Percentiles rank a stretch among this genome's conserved stretches.
Evolutionary conservation across 2,329 filamentous ascomycete genomes (phyloP).

Genomic region (Coniochaeta ligniaria): DNA sequence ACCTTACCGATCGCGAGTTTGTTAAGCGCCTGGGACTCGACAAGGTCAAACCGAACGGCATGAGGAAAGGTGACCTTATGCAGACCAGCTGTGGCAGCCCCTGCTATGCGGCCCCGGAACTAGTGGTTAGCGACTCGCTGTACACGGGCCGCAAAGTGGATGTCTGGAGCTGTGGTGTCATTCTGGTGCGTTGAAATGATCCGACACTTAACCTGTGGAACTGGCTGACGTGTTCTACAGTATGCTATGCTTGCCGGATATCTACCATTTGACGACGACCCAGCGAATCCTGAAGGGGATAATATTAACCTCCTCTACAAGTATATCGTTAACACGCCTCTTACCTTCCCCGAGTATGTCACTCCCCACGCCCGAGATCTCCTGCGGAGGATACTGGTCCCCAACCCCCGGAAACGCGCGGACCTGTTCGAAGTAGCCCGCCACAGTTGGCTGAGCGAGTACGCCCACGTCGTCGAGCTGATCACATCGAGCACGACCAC

Average conservation of each 20-base stretch:
- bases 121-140: conserved; percentile 93
- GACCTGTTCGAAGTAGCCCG: conserved; percentile 95
- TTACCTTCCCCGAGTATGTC: conserved; percentile 98
- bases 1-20: conserved; percentile 78
- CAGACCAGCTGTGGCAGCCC: conserved; percentile 98
- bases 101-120: conserved; percentile 92
- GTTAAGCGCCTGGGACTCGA: conserved; percentile 84
- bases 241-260: conserved; percentile 99
- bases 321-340: conserved; percentile 94
- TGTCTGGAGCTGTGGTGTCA: conserved; percentile 98
- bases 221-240: conserved; percentile 36
- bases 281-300: conserved; percentile 95
- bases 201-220: background rate
- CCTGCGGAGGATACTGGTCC: conserved; percentile 85
- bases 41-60: conserved; percentile 64
- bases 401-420: conserved; percentile 87
- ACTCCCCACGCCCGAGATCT: conserved; percentile 93
- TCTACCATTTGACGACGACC: conserved; percentile 95
- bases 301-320: conserved; percentile 99
- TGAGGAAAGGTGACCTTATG: conserved; percentile 89
- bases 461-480: conserved; percentile 91
- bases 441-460: conserved; percentile 97
- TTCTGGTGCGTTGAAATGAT: conserved; percentile 61
- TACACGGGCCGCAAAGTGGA: conserved; percentile 98
- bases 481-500: conserved; percentile 94